Evolutionary conservation across 208 protist species (phyloP).

Genomic region (Tritrichomonas foetus): DNA sequence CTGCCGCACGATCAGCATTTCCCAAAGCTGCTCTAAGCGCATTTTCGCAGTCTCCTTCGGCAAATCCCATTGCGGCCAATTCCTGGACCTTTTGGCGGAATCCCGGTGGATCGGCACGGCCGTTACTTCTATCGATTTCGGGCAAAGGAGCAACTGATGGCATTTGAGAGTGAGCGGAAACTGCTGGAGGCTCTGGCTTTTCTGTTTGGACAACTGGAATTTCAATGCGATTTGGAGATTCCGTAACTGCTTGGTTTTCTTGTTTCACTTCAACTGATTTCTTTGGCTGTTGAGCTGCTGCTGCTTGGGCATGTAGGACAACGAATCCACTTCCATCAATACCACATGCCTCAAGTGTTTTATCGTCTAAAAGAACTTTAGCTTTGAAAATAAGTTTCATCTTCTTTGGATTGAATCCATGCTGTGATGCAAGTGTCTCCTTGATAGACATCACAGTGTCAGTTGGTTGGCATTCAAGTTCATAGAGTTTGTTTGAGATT

Average conservation of each 20-base stretch:
- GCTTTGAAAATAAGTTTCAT: background rate
- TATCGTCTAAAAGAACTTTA: background rate
- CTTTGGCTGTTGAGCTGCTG: background rate
- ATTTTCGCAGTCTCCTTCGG: background rate
- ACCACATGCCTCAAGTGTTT: background rate
- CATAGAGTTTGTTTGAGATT: background rate
- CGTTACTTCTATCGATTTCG: background rate
- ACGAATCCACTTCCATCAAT: background rate
- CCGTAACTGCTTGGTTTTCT: background rate
- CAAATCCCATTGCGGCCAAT: background rate
- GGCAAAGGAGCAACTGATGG: background rate
- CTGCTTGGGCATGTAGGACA: background rate
- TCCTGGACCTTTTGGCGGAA: background rate
- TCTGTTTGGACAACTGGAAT: background rate
- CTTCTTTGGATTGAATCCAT: background rate
- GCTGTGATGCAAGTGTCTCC: background rate
- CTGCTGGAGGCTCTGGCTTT: background rate
- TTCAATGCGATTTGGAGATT: background rate
- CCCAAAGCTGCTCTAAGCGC: background rate
- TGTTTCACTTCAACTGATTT: background rate
- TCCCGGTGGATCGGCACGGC: background rate
- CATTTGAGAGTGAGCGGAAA: background rate
- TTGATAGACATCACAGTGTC: background rate
- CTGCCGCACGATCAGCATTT: constrained; percentile 19
- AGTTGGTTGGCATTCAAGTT: background rate